phyloP scores from a whole-genome alignment of 768 basidiomycete species.

The Udeniomyces megalosporus region DNA sequence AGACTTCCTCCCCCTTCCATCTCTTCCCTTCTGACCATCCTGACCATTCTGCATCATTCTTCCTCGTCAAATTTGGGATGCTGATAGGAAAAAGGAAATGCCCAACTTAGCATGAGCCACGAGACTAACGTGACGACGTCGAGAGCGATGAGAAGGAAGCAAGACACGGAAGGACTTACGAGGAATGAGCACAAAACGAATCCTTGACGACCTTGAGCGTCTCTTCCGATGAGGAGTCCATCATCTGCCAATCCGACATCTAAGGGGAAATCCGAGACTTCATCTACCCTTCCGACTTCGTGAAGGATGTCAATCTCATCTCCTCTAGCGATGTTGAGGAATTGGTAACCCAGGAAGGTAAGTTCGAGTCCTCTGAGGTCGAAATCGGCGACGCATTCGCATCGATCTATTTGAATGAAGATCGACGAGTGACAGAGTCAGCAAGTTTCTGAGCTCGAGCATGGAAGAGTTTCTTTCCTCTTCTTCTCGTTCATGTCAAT shows the following conservation, averaged over 20 bases:
- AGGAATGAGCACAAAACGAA: slow-evolving; percentile 30
- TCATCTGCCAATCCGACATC: slow-evolving; percentile 30
- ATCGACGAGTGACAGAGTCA: background rate
- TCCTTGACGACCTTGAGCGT: slow-evolving; percentile 23
- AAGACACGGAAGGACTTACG: background rate
- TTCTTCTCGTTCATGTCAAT: too few species aligned
- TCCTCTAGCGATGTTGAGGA: slow-evolving; percentile 21
- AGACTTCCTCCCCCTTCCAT: too few species aligned
- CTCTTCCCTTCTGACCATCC: too few species aligned
- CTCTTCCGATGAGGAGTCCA: slow-evolving; percentile 25
- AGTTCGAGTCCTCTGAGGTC: slow-evolving; percentile 15
- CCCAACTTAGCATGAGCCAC: too few species aligned
- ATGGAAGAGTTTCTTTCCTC: background rate
- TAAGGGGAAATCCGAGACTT: slow-evolving; percentile 27
- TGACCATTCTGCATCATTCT: too few species aligned
- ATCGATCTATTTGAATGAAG: slow-evolving; percentile 22
- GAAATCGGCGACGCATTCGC: slow-evolving; percentile 29
- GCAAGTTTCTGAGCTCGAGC: background rate
- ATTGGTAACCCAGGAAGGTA: slow-evolving; percentile 25
- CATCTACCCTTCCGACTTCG: slow-evolving; percentile 30
- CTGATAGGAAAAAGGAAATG: background rate
- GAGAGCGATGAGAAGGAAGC: background rate
- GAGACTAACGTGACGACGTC: too few species aligned
- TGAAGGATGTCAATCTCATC: slow-evolving; percentile 24
- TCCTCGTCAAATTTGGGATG: slow-evolving; percentile 1